Conservation (phyloP, 1,284 basidiomycete species). For the Marasmius tenuissimus region DNA sequence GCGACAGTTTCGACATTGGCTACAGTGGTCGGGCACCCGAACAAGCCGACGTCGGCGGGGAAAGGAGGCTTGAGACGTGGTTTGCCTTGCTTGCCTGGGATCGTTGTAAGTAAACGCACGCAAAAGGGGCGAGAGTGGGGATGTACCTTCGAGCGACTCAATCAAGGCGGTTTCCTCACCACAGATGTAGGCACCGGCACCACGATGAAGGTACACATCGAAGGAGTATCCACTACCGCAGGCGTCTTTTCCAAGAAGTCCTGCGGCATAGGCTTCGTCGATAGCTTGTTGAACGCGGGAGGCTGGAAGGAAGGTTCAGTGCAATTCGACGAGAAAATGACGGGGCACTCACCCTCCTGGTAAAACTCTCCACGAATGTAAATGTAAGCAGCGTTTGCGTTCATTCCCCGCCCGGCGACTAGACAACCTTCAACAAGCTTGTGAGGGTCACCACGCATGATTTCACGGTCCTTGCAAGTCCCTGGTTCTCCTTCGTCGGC, state of each 20-base stretch:
- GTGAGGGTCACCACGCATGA: conserved; percentile 96
- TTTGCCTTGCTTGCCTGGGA: conserved; percentile 83
- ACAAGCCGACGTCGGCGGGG: conserved; percentile 96
- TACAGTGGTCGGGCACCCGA: conserved; percentile 96
- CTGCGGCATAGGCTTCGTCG: conserved; percentile 90
- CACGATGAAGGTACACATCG: conserved; percentile 96
- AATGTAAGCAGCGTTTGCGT: conserved; percentile 97
- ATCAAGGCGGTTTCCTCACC: conserved; percentile 99
- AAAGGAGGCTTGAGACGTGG: conserved; percentile 99
- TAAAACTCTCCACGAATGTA: conserved; percentile 99
- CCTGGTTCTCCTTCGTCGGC: conserved; percentile 99
- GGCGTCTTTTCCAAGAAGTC: conserved; percentile 91
- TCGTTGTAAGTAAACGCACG: not conserved
- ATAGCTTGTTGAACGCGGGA: conserved; percentile 94
- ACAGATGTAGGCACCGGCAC: conserved; percentile 98
- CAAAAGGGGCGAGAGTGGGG: not conserved
- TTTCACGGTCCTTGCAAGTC: conserved; percentile 99
- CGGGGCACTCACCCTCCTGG: conserved; percentile 57
- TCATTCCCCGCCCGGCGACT: conserved; percentile 97
- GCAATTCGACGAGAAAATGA: not conserved
- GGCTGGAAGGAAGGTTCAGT: conserved; percentile 39
- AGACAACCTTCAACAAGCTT: conserved; percentile 98
- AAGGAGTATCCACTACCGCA: conserved; percentile 93
- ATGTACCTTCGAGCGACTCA: conserved; percentile 84
- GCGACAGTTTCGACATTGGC: conserved; percentile 99